phyloP scores from a whole-genome alignment of 2,329 filamentous ascomycete genomes.

The Aureobasidium mangrovei region DNA sequence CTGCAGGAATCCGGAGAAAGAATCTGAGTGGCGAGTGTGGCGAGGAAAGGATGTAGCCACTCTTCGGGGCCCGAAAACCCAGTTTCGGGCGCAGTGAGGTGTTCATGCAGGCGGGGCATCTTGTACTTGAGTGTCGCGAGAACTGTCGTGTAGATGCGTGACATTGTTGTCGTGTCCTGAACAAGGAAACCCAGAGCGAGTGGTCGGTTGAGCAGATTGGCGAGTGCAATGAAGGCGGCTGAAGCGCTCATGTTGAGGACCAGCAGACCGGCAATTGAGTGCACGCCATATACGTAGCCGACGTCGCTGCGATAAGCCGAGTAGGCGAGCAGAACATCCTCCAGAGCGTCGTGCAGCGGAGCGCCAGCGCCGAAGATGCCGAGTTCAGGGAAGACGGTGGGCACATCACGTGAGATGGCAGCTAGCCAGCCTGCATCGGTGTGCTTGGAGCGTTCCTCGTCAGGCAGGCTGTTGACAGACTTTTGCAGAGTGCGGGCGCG shows the following conservation, averaged over 20 bases:
- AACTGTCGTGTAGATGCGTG: constrained; percentile 60
- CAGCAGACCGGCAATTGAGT: constrained; percentile 64
- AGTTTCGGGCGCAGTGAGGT: constrained; percentile 44
- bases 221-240: constrained; percentile 60
- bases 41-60: constrained; percentile 55
- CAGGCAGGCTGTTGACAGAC: constrained; percentile 39
- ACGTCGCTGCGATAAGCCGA: constrained; percentile 76
- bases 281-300: constrained; percentile 65
- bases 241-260: constrained; percentile 61
- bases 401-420: constrained; percentile 56
- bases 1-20: constrained; percentile 61
- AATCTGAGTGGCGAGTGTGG: constrained; percentile 53
- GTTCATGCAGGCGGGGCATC: constrained; percentile 53
- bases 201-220: constrained; percentile 69
- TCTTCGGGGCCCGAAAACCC: constrained; percentile 12
- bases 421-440: constrained; percentile 54
- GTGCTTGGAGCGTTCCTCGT: constrained; percentile 38
- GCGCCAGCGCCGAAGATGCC: constrained; percentile 60
- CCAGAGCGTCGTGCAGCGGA: constrained; percentile 57
- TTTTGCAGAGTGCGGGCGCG: constrained; percentile 56
- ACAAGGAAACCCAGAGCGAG: constrained; percentile 68
- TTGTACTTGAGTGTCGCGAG: constrained; percentile 59
- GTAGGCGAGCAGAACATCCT: constrained; percentile 70
- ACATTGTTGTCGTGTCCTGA: constrained; percentile 58
- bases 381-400: constrained; percentile 60